A percentile compares a stretch with the other conserved stretches of the same genome.
Conservation (phyloP, 2,329 filamentous ascomycete species). For the Xylogone sp. region DNA sequence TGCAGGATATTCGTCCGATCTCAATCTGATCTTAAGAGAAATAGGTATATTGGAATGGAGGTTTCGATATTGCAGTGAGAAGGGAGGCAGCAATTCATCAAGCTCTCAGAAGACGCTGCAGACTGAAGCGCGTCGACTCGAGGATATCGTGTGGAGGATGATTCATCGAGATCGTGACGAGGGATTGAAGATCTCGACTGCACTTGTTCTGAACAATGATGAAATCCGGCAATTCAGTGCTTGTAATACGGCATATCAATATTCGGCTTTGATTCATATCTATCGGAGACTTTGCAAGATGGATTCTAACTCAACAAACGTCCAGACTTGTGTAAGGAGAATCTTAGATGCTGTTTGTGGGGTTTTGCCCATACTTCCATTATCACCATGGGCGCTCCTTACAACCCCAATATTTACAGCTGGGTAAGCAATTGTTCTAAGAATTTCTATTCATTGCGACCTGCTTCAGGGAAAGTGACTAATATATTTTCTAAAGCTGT, state of each 20-base stretch:
- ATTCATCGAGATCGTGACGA: constrained; percentile 27
- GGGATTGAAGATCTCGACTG: constrained; percentile 27
- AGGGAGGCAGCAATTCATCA: constrained; percentile 7
- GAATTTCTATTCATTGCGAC: background rate
- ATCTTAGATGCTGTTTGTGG: constrained; percentile 35
- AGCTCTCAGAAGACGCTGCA: constrained; percentile 18
- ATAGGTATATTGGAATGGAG: constrained; percentile 32
- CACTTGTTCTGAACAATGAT: constrained; percentile 7
- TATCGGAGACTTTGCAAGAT: constrained; percentile 32
- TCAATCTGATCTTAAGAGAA: constrained; percentile 33
- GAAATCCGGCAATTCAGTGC: constrained; percentile 30
- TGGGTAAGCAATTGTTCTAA: constrained; percentile 14
- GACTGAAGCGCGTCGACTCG: constrained; percentile 28
- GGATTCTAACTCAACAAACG: constrained; percentile 8
- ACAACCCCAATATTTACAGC: constrained; percentile 40
- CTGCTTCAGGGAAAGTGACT: background rate
- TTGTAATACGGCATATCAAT: constrained; percentile 39
- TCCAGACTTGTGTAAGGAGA: constrained; percentile 18
- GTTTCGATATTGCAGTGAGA: constrained; percentile 20
- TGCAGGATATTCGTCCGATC: constrained; percentile 36
- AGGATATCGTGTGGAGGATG: constrained; percentile 29
- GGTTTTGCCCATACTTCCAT: constrained; percentile 33
- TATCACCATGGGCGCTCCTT: constrained; percentile 37
- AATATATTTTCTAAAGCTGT: constrained; percentile 15
- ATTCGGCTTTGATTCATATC: constrained; percentile 38